phyloP scores from a whole-genome alignment of 2,329 filamentous ascomycete species.

The Fonsecaea pedrosoi region DNA sequence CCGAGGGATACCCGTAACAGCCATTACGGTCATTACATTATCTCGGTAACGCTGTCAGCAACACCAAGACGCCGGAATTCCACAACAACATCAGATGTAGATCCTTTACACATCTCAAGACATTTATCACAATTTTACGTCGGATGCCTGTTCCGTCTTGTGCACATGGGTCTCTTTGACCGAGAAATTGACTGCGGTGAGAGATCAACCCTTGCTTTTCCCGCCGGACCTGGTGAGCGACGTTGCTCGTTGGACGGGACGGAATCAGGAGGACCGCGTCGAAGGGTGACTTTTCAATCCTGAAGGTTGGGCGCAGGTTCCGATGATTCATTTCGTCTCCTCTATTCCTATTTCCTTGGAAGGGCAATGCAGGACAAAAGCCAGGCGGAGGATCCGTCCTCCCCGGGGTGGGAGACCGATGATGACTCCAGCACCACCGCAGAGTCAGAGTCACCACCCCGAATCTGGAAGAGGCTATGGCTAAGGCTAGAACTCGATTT shows the following conservation, averaged over 20 bases:
- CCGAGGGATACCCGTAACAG: too few relatives aligned
- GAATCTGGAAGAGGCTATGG: background rate
- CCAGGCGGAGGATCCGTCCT: background rate
- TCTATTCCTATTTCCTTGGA: background rate
- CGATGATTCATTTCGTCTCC: background rate
- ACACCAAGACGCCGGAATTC: background rate
- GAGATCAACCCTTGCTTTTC: background rate
- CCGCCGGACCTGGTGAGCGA: background rate
- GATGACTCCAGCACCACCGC: background rate
- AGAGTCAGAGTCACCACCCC: background rate
- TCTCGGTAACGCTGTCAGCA: too few relatives aligned
- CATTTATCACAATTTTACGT: background rate
- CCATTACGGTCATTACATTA: too few relatives aligned
- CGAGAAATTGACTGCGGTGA: background rate
- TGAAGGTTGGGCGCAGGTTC: background rate
- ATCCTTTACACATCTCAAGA: background rate
- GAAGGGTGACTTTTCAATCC: background rate
- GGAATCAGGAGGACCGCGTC: background rate
- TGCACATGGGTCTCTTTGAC: background rate
- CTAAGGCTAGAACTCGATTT: background rate
- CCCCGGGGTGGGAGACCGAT: background rate
- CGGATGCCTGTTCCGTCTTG: background rate
- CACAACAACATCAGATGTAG: background rate
- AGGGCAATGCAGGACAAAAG: background rate
- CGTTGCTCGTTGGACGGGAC: background rate